Base-by-base conservation (phyloP, 192 early-diverging fungal genomes). In the Backusella westeae region DNA sequence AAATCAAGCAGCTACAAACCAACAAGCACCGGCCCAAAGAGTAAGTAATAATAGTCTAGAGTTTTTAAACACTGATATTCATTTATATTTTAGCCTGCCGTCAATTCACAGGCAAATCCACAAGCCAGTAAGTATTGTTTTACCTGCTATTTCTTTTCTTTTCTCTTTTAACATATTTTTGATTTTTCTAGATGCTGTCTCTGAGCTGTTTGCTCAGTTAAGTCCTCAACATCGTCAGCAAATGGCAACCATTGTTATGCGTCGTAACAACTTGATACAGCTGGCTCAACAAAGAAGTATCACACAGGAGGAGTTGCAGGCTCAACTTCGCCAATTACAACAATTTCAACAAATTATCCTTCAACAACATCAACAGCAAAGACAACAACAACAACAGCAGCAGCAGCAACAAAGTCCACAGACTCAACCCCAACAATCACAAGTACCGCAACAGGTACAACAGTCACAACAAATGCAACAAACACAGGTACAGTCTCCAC, bases 191-290 rank as follows among this genome's bases (percentile, higher is more conserved):
- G 52, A 53, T 53, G 52, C 52, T 53, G 53, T 56, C 3, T 17
- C 72, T 6, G 36, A 53, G 9, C 41, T 59, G 21, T n/a, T 63
- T 26, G 36, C 56, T 35, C 72, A 74, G 36, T 23, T 74, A 26
- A 74, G 59, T 41, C 72, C 49, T 32, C 70, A 71, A 34, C 70
- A 71, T 34, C 70, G 42, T 8, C 70, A 71, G 32, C 70, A 71
- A 46, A 71, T 71, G 70, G 14, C 26, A 15, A 23, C 17, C 29
- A 23, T 71, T 23, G 42, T 71, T 23, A 39, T 71, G 39, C 70
- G 26, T 44, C 70, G 70, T 46, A 71, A 71, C 29, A 42, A 71
- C 1, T 49, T 71, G 32, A 14, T 44, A 8, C 26, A 29, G 5
- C n/a, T 71, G 17, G 42, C 42, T 15, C 26, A n/a, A 6, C 42